Evolutionary conservation across 805 yeast species (phyloP).

Genomic region (Yarrowia deformans): DNA sequence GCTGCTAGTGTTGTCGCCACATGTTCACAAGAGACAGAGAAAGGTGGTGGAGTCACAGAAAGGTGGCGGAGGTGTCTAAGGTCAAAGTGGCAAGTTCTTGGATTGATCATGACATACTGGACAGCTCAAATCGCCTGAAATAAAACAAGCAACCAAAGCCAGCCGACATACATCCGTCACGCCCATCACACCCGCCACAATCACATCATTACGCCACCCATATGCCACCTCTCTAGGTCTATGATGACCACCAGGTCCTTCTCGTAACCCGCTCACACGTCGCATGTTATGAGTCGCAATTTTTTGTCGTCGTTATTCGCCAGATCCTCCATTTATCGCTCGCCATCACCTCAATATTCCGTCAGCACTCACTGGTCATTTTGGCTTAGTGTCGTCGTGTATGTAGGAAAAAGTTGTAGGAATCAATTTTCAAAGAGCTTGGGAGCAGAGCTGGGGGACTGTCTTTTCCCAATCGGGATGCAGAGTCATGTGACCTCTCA

Average conservation of each 20-base stretch:
- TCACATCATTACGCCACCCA: too few relatives aligned
- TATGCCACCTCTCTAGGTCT: background rate
- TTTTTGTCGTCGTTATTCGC: background rate
- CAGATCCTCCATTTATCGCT: background rate
- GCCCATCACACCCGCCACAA: background rate
- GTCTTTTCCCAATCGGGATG: slow-evolving; percentile 26
- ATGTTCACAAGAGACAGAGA: too few relatives aligned
- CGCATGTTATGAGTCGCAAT: slow-evolving; percentile 7
- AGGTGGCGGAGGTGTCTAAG: too few relatives aligned
- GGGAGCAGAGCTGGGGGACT: slow-evolving; percentile 34
- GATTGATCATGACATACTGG: too few relatives aligned
- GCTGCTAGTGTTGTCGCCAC: too few relatives aligned
- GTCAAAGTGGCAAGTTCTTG: too few relatives aligned
- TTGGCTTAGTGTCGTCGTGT: slow-evolving; percentile 40
- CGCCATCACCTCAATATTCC: slow-evolving; percentile 5
- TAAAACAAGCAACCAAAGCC: too few relatives aligned
- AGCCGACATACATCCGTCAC: too few relatives aligned
- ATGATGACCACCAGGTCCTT: background rate
- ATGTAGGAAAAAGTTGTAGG: slow-evolving; percentile 39
- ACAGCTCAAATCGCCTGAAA: too few relatives aligned
- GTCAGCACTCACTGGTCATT: slow-evolving; percentile 46
- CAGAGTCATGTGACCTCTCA: slow-evolving; percentile 33
- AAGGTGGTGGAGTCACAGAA: too few relatives aligned
- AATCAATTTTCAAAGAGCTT: slow-evolving; percentile 39
- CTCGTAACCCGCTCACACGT: background rate